These are phyloP conservation scores for Elsinoe arachidis DNA, from an alignment of 2,329 filamentous ascomycete genomes.

Conservation along the genomic window DNA sequence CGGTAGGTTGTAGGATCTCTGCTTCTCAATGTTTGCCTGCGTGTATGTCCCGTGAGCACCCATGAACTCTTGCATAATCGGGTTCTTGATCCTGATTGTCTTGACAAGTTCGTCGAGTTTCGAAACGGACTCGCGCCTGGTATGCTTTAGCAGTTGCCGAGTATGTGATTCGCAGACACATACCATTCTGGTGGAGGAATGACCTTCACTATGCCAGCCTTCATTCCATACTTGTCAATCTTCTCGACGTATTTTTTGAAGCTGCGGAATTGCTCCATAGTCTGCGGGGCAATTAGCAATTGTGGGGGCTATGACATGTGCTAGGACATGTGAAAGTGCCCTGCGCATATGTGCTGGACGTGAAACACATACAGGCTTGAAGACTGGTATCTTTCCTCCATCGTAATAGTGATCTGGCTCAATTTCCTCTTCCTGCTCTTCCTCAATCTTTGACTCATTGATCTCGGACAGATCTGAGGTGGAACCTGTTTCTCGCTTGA, in stretches of 20 bases:
- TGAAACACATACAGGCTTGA: slow-evolving; percentile 61
- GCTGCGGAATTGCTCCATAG: slow-evolving; percentile 88
- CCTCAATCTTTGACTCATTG: slow-evolving; percentile 37
- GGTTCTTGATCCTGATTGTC: slow-evolving; percentile 86
- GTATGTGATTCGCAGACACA: slow-evolving; percentile 24
- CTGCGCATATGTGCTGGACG: neutral
- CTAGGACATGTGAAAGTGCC: slow-evolving; percentile 9
- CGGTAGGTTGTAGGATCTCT: slow-evolving; percentile 89
- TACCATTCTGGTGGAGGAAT: slow-evolving; percentile 92
- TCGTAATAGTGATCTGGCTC: slow-evolving; percentile 82
- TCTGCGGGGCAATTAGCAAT: slow-evolving; percentile 36
- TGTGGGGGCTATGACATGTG: neutral
- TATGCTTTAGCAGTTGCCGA: neutral
- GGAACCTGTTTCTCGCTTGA: slow-evolving; percentile 34
- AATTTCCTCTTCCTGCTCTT: slow-evolving; percentile 66
- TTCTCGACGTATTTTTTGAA: slow-evolving; percentile 88
- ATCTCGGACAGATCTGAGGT: slow-evolving; percentile 42
- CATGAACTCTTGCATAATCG: slow-evolving; percentile 97
- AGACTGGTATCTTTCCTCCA: slow-evolving; percentile 75
- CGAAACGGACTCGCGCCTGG: slow-evolving; percentile 61
- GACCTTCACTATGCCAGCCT: slow-evolving; percentile 92
- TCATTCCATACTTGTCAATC: slow-evolving; percentile 92
- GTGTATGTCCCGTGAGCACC: slow-evolving; percentile 92
- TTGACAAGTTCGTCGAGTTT: slow-evolving; percentile 79
- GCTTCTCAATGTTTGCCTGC: slow-evolving; percentile 93